Percentiles rank a stretch among this genome's conserved stretches.
Conservation (phyloP, 202 grass and related monocot genomes). For the Zizania palustris region DNA sequence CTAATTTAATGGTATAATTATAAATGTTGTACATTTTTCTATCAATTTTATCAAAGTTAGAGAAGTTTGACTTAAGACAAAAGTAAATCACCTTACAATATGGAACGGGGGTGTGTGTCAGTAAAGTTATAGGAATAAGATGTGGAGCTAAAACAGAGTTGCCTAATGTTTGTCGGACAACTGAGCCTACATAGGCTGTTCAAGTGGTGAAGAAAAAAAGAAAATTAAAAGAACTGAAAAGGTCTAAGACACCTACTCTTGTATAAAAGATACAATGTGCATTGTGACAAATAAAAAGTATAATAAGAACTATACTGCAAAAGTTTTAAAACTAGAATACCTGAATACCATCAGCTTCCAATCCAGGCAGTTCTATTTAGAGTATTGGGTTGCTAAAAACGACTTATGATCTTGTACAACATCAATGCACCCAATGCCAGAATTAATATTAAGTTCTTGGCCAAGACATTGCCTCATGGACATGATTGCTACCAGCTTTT, state of each 20-base stretch:
- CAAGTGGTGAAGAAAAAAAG: background rate
- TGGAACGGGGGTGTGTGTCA: background rate
- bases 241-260: background rate
- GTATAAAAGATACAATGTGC: background rate
- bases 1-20: no score
- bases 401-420: background rate
- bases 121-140: background rate
- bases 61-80: no score
- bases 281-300: background rate
- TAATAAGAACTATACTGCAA: background rate
- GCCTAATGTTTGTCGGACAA: background rate
- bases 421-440: background rate
- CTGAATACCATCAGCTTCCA: background rate
- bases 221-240: background rate
- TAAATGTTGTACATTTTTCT: no score
- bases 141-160: background rate
- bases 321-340: background rate
- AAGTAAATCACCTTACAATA: no score
- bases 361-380: background rate
- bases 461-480: background rate
- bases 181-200: background rate
- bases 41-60: no score
- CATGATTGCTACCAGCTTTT: background rate
- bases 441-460: background rate
- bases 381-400: background rate